phyloP scores from a whole-genome alignment of 805 yeast species.

The Cyberlindnera japonica region DNA sequence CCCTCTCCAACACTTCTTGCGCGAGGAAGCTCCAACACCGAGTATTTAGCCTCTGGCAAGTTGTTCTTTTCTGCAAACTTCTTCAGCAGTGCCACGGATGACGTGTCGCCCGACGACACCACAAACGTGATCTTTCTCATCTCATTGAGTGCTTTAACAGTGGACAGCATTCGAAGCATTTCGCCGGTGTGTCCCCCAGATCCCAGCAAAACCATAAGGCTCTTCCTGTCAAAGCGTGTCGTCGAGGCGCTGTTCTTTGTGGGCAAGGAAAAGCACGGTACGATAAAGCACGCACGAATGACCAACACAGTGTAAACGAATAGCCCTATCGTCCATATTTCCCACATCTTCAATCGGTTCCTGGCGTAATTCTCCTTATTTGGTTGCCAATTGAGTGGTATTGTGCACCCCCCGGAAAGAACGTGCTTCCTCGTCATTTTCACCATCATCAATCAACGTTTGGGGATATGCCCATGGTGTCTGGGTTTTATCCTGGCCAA shows the following conservation, averaged over 20 bases:
- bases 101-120: conserved; percentile 47
- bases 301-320: conserved; percentile 8
- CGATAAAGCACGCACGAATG: conserved; percentile 12
- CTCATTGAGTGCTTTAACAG: conserved; percentile 24
- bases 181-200: conserved; percentile 98
- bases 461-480: too few relatives aligned
- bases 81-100: conserved; percentile 38
- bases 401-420: too few relatives aligned
- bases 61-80: conserved; percentile 14
- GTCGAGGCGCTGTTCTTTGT: background rate
- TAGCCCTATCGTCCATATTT: conserved; percentile 5
- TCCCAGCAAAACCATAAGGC: conserved; percentile 52
- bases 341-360: conserved; percentile 10
- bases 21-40: conserved; percentile 38
- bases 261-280: conserved; percentile 16
- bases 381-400: background rate
- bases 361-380: background rate
- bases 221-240: conserved; percentile 12
- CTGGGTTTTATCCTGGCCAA: too few relatives aligned
- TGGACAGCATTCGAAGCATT: conserved; percentile 66
- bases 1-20: conserved; percentile 64
- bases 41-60: conserved; percentile 15
- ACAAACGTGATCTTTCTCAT: conserved; percentile 31
- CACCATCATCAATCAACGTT: too few relatives aligned
- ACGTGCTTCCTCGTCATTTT: too few relatives aligned